phyloP scores from a whole-genome alignment of 1,284 basidiomycete species.

The Serendipita sp. region DNA sequence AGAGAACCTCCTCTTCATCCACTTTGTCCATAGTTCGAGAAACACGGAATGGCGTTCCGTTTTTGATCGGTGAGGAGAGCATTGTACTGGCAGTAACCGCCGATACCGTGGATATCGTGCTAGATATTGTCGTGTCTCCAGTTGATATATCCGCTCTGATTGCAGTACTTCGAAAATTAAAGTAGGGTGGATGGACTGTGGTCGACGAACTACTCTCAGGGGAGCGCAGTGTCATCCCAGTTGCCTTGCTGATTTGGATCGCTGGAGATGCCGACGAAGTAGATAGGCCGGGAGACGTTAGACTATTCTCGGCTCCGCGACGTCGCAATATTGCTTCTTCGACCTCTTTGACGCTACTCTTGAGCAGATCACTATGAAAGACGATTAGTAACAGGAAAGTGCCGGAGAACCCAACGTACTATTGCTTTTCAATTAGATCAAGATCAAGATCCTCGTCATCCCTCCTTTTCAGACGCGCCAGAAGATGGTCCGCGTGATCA shows the following conservation, averaged over 20 bases:
- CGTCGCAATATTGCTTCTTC: background rate
- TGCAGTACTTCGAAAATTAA: background rate
- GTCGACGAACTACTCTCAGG: background rate
- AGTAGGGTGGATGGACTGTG: background rate
- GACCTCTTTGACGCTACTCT: background rate
- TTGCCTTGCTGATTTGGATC: background rate
- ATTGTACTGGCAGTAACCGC: background rate
- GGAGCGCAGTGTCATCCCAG: background rate
- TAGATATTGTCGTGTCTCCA: background rate
- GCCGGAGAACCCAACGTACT: background rate
- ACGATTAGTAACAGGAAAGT: background rate
- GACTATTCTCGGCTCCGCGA: background rate
- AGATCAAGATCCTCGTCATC: background rate
- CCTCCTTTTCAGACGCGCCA: background rate
- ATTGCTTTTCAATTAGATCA: background rate
- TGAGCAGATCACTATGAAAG: background rate
- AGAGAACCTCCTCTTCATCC: background rate
- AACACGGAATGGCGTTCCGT: background rate
- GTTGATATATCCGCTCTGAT: background rate
- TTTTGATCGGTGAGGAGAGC: background rate
- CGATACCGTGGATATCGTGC: background rate
- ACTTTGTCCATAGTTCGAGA: background rate
- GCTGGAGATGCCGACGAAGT: background rate
- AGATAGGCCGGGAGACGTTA: background rate
- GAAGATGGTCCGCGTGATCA: background rate